Evolutionary conservation across 1,139 yeast genomes (phyloP), one percentile per base, ranked within the genome.

Genomic region (Yamadazyma songkhlaensis): DNA sequence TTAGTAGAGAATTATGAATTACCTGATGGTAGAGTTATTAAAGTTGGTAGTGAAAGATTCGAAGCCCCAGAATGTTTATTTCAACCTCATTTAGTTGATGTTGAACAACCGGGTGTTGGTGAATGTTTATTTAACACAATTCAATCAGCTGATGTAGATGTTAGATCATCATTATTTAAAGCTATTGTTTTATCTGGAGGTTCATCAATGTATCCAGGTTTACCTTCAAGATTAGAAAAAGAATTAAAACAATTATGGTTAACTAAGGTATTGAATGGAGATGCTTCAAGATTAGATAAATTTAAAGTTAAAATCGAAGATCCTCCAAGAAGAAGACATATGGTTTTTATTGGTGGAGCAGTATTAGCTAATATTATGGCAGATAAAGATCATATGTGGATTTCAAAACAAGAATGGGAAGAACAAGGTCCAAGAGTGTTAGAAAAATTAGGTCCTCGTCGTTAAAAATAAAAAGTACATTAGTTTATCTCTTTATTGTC

Each of bases 281-380:
- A 92, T 64, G 83, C 97, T 28, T 59, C 89, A 13, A 78, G 97
- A 58, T 73, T 92, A 50, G 86, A 81, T 48, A 90, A 90, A 62
- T 92, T 92, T 65, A 92, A 92, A 65, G 96, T 94, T 32, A 82
- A 95, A 64, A 92, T 92, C 55, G 98, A 92, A 62, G 98, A 92
- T 60, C 98, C 98, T 33, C 99, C 99, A 51, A 82, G 97, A 72
- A 87, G 99, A 74, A 84, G 92, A 62, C 97, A 94, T 63, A 92
- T 92, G 97, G 99, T 92, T 31, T 92, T 92, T 64, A 83, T 92
- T 49, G 99, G 99, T 51, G 99, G 99, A 55, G 98, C 98, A 6
- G 98, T 92, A 13, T 74, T 92, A 57, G 98, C 99, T 26, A 89
- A 86, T 56, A 92, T 92, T 53, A 92, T 94, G 97, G 95, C 95